These are phyloP conservation scores for Perilla frutescens DNA, from an alignment of 257 asterid species.

Conservation along the genomic window DNA sequence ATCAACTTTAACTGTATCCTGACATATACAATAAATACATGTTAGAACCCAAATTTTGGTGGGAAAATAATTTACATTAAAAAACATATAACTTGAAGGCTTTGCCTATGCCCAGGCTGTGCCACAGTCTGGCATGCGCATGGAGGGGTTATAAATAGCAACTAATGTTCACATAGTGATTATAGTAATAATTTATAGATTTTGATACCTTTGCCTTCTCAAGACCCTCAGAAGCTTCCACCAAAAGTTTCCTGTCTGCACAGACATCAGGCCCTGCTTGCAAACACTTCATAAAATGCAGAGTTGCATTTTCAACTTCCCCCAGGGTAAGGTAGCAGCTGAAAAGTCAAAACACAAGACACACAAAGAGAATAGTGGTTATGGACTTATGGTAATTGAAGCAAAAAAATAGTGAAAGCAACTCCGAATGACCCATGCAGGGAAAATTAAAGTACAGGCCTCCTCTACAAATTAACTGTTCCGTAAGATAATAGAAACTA, in stretches of 20 bases:
- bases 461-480: not conserved
- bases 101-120: too few species aligned
- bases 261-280: conserved; percentile 74
- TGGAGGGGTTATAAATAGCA: not conserved
- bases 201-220: conserved; percentile 73
- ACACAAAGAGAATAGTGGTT: conserved; percentile 6
- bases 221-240: conserved; percentile 94
- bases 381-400: not conserved
- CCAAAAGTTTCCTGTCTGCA: conserved; percentile 71
- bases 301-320: conserved; percentile 79
- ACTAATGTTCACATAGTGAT: conserved; percentile 12
- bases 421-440: conserved; percentile 26
- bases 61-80: too few species aligned
- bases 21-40: too few species aligned
- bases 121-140: not conserved
- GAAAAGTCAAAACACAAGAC: conserved; percentile 38
- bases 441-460: conserved; percentile 1
- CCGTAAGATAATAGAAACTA: conserved; percentile 16
- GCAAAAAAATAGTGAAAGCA: conserved; percentile 16
- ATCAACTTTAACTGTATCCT: too few species aligned
- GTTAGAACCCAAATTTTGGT: too few species aligned
- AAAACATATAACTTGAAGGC: too few species aligned
- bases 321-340: conserved; percentile 97
- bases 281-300: conserved; percentile 78
- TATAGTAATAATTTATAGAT: conserved; percentile 10